Percentiles rank a stretch among this genome's conserved stretches.
Conservation (phyloP, 108 stramenopile species). For the Stephanodiscus minutulus region DNA sequence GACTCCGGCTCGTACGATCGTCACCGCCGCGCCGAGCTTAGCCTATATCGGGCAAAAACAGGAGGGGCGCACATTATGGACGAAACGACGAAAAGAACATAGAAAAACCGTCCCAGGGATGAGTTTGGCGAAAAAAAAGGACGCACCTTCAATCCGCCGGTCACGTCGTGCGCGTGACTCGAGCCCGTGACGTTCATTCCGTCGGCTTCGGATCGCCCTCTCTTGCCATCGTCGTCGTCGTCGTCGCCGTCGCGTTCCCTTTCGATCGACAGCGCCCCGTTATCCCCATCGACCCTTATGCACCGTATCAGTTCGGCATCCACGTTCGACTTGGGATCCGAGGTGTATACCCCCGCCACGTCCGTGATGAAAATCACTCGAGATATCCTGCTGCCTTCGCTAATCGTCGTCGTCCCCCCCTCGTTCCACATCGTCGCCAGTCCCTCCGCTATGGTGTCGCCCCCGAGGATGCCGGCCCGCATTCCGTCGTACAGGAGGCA, state of each 20-base stretch:
- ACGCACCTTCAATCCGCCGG: constrained; percentile 70
- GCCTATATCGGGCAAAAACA: constrained; percentile 37
- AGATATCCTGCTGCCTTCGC: constrained; percentile 12
- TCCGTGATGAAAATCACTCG: constrained; percentile 74
- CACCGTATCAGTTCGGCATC: constrained; percentile 52
- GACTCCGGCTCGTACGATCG: constrained; percentile 54
- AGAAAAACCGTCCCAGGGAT: background rate
- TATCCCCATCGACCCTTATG: constrained; percentile 47
- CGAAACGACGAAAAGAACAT: background rate
- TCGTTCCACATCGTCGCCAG: constrained; percentile 45
- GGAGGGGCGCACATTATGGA: background rate
- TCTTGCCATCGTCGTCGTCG: background rate
- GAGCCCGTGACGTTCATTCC: constrained; percentile 58
- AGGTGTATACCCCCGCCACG: constrained; percentile 73
- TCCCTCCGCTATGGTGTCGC: constrained; percentile 66
- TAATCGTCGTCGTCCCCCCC: constrained; percentile 2
- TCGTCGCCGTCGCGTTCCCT: background rate
- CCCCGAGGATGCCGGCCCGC: constrained; percentile 67
- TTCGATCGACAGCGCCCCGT: constrained; percentile 40
- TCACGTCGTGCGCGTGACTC: constrained; percentile 80
- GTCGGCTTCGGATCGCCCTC: background rate
- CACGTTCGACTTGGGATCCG: constrained; percentile 58
- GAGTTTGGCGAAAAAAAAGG: background rate
- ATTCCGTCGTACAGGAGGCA: constrained; percentile 60
- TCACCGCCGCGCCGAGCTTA: constrained; percentile 61